These are phyloP conservation scores for Teunomyces gatunensis DNA, from an alignment of 805 yeast species.

Conservation along the genomic window DNA sequence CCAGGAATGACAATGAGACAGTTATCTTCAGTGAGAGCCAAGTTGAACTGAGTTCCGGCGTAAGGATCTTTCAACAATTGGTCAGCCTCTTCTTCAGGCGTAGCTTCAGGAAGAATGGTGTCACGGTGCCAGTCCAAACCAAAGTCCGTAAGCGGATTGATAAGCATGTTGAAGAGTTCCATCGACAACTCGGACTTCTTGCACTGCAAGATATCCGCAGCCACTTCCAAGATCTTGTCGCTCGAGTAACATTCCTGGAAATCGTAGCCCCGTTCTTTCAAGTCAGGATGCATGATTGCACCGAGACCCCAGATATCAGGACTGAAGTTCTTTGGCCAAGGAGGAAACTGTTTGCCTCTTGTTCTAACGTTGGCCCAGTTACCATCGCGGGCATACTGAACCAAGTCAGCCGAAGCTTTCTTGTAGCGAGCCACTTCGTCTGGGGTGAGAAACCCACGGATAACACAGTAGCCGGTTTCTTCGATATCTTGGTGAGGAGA, in stretches of 20 bases:
- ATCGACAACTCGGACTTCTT: conserved; percentile 33
- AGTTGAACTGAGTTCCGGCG: conserved; percentile 51
- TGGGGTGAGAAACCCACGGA: conserved; percentile 38
- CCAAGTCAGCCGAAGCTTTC: conserved; percentile 36
- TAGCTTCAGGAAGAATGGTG: conserved; percentile 45
- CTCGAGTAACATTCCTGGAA: conserved; percentile 42
- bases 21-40: conserved; percentile 45
- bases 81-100: conserved; percentile 43
- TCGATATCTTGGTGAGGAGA: conserved; percentile 26
- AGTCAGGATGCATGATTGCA: conserved; percentile 47
- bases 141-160: conserved; percentile 51
- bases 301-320: conserved; percentile 56
- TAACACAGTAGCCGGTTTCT: conserved; percentile 36
- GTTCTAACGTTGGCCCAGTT: conserved; percentile 50
- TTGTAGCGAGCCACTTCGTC: conserved; percentile 38
- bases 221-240: conserved; percentile 37
- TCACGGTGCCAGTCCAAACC: conserved; percentile 57
- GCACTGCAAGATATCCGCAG: conserved; percentile 43
- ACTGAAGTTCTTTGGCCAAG: conserved; percentile 51
- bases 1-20: conserved; percentile 50
- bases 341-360: conserved; percentile 53
- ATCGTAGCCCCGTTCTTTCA: conserved; percentile 32
- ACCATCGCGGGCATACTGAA: conserved; percentile 44
- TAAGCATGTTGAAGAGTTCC: conserved; percentile 53
- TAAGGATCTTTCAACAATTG: conserved; percentile 37